Evolutionary conservation across 805 yeast species (phyloP).

Genomic region (Starmerella sirachaensis): DNA sequence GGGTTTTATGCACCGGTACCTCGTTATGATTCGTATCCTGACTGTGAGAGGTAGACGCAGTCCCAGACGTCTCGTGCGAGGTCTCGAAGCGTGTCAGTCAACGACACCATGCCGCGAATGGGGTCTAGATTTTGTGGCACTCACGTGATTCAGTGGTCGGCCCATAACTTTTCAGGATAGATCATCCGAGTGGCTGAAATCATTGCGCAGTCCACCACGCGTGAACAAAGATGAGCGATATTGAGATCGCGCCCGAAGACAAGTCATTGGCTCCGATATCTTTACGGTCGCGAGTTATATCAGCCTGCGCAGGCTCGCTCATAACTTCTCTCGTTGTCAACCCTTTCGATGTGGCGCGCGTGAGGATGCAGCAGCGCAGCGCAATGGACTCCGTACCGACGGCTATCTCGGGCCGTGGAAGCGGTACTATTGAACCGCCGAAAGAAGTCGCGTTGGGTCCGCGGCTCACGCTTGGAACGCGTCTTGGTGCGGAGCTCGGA

Average conservation of each 20-base stretch:
- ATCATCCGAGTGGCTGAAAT: too few species aligned
- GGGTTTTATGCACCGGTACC: too few species aligned
- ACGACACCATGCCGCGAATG: too few species aligned
- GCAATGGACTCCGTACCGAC: conserved; percentile 13
- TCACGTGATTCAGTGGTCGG: too few species aligned
- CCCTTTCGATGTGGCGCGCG: conserved; percentile 36
- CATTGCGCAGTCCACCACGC: too few species aligned
- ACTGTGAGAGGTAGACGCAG: not conserved
- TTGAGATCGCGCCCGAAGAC: too few species aligned
- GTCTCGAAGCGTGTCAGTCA: too few species aligned
- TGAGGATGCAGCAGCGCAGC: conserved; percentile 32
- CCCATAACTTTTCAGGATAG: not conserved
- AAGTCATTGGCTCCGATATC: too few species aligned
- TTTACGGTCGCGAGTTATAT: too few species aligned
- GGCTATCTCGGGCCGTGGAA: too few species aligned
- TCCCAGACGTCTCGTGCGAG: not conserved
- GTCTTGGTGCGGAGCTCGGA: not conserved
- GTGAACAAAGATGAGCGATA: not conserved
- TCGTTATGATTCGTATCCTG: too few species aligned
- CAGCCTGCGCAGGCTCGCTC: conserved; percentile 35
- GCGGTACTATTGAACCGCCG: not conserved
- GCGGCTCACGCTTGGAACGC: not conserved
- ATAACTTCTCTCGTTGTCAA: conserved; percentile 33
- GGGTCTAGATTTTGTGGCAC: too few species aligned
- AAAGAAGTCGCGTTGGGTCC: not conserved